These are phyloP conservation scores for Pleurozium schreberi DNA, from an alignment of 225 moss, liverwort and hornwort genomes.

Conservation along the genomic window DNA sequence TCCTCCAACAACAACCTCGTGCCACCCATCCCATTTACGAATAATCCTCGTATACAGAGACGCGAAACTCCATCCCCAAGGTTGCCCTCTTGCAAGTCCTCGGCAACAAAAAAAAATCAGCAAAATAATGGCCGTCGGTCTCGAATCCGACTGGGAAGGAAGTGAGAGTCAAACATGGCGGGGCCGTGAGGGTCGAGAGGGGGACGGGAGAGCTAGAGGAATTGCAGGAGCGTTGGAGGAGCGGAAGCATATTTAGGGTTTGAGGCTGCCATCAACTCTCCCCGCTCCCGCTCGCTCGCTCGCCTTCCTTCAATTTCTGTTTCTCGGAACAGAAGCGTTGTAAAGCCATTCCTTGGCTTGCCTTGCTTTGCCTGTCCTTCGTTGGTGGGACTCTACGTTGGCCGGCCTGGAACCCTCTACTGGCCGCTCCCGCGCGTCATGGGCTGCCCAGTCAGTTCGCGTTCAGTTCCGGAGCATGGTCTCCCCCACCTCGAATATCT, in stretches of 20 bases:
- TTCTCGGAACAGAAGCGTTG: not conserved
- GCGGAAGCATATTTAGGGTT: slow-evolving; percentile 18
- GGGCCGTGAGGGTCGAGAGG: not conserved
- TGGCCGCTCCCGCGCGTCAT: slow-evolving; percentile 8
- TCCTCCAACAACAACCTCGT: not conserved
- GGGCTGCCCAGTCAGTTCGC: not conserved
- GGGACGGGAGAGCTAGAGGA: not conserved
- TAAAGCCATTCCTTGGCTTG: not conserved
- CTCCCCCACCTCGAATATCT: too few relatives aligned
- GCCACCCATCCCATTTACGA: not conserved
- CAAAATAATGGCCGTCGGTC: not conserved
- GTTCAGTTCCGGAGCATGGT: not conserved
- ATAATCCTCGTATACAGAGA: not conserved
- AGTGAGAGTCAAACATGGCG: not conserved
- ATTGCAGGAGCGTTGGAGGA: not conserved
- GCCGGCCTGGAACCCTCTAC: not conserved
- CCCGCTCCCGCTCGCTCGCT: not conserved
- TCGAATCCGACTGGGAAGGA: not conserved
- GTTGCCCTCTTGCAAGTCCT: not conserved
- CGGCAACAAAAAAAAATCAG: not conserved
- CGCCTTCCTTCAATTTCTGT: not conserved
- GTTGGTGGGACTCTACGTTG: not conserved
- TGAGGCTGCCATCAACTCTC: not conserved
- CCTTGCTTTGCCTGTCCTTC: not conserved
- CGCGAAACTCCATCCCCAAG: not conserved